These are phyloP conservation scores for Chaetoscypha palmicola DNA, from an alignment of 2,329 filamentous ascomycete genomes.

Conservation along the genomic window DNA sequence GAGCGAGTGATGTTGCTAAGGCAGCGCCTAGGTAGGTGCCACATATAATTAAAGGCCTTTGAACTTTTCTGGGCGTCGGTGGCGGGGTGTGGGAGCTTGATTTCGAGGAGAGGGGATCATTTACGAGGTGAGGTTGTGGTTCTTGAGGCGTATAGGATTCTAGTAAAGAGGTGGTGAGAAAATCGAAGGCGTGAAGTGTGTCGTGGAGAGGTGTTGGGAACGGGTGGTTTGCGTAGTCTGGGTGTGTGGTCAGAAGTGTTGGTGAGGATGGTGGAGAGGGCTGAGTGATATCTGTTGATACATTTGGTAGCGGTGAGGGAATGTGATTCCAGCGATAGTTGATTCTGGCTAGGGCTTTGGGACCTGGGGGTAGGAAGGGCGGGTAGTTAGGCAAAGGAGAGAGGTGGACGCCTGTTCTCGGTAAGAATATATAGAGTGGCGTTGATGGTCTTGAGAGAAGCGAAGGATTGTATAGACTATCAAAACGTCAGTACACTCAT, in stretches of 20 bases:
- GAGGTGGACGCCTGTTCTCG: conserved; percentile 36
- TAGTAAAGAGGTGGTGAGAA: conserved; percentile 17
- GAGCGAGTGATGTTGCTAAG: conserved; percentile 48
- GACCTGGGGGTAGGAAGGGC: conserved; percentile 40
- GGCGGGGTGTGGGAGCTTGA: conserved; percentile 4
- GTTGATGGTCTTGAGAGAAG: conserved; percentile 27
- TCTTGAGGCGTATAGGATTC: conserved; percentile 10
- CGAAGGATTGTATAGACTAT: conserved; percentile 25
- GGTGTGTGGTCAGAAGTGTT: conserved; percentile 10
- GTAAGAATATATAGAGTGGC: conserved; percentile 50
- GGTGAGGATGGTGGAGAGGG: conserved; percentile 3
- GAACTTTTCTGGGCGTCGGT: background rate
- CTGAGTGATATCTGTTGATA: background rate
- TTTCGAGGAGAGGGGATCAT: conserved; percentile 1
- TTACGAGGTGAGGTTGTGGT: background rate
- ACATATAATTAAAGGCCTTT: conserved; percentile 36
- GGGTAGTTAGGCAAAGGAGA: conserved; percentile 34
- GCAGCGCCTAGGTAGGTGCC: conserved; percentile 52
- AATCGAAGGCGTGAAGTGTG: conserved; percentile 42
- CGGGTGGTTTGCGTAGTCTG: conserved; percentile 15
- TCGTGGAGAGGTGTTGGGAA: conserved; percentile 56
- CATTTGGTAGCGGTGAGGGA: conserved; percentile 3
- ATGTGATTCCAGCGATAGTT: conserved; percentile 50
- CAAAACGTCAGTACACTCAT: background rate
- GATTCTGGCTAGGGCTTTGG: conserved; percentile 46